These are phyloP conservation scores for Trichoderma lentiforme DNA, from an alignment of 2,329 filamentous ascomycete species.

Conservation along the genomic window DNA sequence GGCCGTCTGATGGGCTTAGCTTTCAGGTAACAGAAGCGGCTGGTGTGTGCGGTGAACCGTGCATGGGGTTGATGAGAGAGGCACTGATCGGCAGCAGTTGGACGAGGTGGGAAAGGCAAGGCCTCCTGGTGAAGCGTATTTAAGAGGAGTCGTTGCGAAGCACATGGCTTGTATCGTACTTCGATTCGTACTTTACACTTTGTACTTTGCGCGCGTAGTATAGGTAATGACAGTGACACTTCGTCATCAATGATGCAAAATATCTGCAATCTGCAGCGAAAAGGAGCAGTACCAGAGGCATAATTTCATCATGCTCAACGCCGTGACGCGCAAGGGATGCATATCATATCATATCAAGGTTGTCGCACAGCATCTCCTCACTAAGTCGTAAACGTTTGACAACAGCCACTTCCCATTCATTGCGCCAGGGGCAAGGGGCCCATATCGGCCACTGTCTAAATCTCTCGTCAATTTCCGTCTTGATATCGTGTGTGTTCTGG, in stretches of 20 bases:
- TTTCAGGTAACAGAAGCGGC: constrained; percentile 5
- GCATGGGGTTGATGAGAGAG: constrained; percentile 1
- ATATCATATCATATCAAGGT: background rate
- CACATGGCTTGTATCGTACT: background rate
- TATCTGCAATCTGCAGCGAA: background rate
- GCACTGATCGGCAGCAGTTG: constrained; percentile 8
- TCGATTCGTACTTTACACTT: background rate
- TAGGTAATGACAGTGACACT: background rate
- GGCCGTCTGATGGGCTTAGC: constrained; percentile 8
- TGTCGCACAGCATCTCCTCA: background rate
- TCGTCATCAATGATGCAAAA: background rate
- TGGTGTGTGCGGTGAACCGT: constrained; percentile 3
- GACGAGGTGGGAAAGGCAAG: background rate
- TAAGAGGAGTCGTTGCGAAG: background rate
- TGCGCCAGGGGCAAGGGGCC: background rate
- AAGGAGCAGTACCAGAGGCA: background rate
- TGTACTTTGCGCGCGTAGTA: background rate
- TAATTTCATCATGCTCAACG: background rate
- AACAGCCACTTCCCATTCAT: background rate
- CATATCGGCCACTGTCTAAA: background rate
- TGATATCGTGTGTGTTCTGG: background rate
- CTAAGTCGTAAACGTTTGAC: background rate
- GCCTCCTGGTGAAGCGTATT: background rate
- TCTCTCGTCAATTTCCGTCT: background rate
- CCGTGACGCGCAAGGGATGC: background rate